These are phyloP conservation scores for Penicillium sp. DNA, from an alignment of 2,329 filamentous ascomycete species.

Conservation along the genomic window DNA sequence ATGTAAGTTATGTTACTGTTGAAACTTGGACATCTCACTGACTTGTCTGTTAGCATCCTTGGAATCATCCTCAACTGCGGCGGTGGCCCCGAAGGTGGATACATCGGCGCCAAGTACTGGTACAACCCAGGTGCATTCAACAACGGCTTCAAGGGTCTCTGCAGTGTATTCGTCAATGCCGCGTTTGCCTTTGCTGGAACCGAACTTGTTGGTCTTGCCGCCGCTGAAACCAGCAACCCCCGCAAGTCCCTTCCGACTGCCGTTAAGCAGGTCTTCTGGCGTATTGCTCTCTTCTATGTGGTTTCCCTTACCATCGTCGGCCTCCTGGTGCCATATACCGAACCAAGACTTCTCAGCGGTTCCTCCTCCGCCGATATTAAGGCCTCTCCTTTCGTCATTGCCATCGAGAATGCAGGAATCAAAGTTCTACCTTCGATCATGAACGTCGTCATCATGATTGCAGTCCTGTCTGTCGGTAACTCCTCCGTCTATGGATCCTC, in stretches of 20 bases:
- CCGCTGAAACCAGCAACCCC: constrained; percentile 58
- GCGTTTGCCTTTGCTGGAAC: constrained; percentile 63
- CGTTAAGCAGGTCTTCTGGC: constrained; percentile 93
- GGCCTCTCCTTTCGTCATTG: constrained; percentile 90
- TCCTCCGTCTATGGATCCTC: constrained; percentile 89
- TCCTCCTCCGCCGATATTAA: constrained; percentile 62
- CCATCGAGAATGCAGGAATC: constrained; percentile 81
- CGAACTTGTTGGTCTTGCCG: constrained; percentile 60
- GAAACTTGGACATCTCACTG: constrained; percentile 12
- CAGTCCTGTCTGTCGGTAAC: constrained; percentile 87
- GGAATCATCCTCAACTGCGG: constrained; percentile 84
- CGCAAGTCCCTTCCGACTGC: constrained; percentile 75
- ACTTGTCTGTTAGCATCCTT: constrained; percentile 59
- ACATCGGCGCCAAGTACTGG: constrained; percentile 81
- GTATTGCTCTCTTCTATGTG: constrained; percentile 86
- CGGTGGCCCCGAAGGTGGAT: constrained; percentile 68
- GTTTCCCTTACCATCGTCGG: constrained; percentile 78
- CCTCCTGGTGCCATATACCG: constrained; percentile 72
- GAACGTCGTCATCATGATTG: constrained; percentile 91
- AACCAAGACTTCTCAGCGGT: constrained; percentile 61
- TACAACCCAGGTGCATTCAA: constrained; percentile 70
- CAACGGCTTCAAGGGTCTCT: constrained; percentile 65
- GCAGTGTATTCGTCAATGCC: constrained; percentile 62
- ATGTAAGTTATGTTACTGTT: constrained; percentile 57
- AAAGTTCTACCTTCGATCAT: constrained; percentile 78